phyloP scores from a whole-genome alignment of 176 grass and related monocot genomes.

The Raddia guianensis region DNA sequence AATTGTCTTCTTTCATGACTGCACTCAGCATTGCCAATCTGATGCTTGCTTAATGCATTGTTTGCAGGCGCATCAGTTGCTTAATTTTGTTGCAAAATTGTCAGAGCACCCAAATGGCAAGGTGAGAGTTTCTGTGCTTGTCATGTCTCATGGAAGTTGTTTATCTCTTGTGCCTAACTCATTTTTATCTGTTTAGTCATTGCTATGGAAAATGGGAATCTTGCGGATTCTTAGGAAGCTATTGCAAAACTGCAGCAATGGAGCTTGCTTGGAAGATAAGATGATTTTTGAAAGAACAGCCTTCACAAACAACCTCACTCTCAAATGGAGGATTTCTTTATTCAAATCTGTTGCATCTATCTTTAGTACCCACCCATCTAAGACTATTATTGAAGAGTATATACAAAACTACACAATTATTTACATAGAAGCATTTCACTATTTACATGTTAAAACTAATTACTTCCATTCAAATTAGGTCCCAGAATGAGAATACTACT shows the following conservation, averaged over 20 bases:
- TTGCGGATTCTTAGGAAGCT: constrained; percentile 64
- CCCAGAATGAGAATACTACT: constrained; percentile 51
- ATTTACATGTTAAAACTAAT: constrained; percentile 35
- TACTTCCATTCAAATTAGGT: constrained; percentile 54
- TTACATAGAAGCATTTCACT: constrained; percentile 43
- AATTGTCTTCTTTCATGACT: constrained; percentile 21
- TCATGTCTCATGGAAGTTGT: constrained; percentile 1
- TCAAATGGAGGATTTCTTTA: constrained; percentile 71
- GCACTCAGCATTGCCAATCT: constrained; percentile 22
- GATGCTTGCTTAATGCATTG: constrained; percentile 37
- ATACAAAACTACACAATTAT: constrained; percentile 12
- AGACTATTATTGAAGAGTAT: constrained; percentile 57
- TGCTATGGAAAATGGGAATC: constrained; percentile 74
- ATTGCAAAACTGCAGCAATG: constrained; percentile 53
- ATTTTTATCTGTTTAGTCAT: constrained; percentile 56
- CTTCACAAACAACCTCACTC: constrained; percentile 41
- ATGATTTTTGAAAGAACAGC: constrained; percentile 40
- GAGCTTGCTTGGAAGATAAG: constrained; percentile 45
- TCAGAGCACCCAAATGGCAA: constrained; percentile 87
- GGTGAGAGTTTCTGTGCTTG: constrained; percentile 50
- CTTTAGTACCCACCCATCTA: constrained; percentile 55
- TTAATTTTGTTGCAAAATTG: constrained; percentile 77
- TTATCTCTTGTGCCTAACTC: constrained; percentile 37
- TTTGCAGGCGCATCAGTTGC: constrained; percentile 84
- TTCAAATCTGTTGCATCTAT: constrained; percentile 70